Evolutionary conservation across 83 land plant genomes (phyloP).

Genomic region (Diphasiastrum complanatum): DNA sequence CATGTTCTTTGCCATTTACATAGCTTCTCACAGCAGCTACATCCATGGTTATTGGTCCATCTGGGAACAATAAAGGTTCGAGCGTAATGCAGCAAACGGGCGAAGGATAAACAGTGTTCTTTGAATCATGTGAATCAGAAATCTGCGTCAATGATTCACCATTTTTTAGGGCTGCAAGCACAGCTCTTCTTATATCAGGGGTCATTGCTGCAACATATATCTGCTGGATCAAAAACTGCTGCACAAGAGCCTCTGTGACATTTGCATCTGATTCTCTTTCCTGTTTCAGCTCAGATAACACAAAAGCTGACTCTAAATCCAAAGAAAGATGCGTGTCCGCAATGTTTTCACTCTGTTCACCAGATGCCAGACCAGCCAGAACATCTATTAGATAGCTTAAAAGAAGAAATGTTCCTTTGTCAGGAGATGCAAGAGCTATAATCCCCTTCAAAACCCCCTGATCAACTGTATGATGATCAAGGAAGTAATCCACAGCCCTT

Average conservation of each 20-base stretch:
- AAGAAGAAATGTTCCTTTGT: not conserved
- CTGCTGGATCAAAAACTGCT: not conserved
- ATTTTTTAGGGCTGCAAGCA: not conserved
- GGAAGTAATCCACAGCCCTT: too few relatives aligned
- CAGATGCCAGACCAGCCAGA: conserved; percentile 1
- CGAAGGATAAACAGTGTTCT: too few relatives aligned
- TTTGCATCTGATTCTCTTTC: not conserved
- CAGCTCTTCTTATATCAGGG: not conserved
- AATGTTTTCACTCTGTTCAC: too few relatives aligned
- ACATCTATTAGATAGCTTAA: conserved; percentile 1
- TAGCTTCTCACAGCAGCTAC: not conserved
- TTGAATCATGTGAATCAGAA: not conserved
- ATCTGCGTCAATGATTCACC: not conserved
- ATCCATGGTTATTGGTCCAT: conserved; percentile 2
- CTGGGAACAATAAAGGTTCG: conserved; percentile 5
- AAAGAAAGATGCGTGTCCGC: too few relatives aligned
- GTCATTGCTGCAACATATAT: conserved; percentile 9
- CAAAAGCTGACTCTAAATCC: not conserved
- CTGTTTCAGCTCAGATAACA: not conserved
- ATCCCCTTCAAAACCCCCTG: conserved; percentile 3
- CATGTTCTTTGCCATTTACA: not conserved
- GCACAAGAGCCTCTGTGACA: not conserved
- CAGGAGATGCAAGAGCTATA: conserved; percentile 4
- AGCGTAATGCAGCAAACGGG: conserved; percentile 12
- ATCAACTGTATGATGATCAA: not conserved